These are phyloP conservation scores for Oryza punctata DNA, from an alignment of 176 grass and related monocot genomes.

Conservation along the genomic window DNA sequence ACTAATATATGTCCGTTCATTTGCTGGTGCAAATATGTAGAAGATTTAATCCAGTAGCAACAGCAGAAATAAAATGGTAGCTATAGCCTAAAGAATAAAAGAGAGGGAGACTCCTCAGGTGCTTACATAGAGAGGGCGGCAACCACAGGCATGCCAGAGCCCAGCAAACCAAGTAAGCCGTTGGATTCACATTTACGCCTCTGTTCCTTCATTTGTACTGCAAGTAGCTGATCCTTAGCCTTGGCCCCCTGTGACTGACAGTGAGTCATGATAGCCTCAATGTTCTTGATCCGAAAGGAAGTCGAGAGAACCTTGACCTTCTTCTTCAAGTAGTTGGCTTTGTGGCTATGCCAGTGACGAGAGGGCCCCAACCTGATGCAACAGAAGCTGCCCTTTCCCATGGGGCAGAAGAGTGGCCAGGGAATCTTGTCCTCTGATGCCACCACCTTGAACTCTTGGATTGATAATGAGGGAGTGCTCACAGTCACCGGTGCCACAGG, in stretches of 20 bases:
- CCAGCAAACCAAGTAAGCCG: not conserved
- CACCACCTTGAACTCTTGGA: not conserved
- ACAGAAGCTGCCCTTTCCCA: slow-evolving; percentile 1
- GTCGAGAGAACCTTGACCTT: no score
- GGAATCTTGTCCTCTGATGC: not conserved
- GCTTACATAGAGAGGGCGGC: not conserved
- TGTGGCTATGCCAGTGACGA: no score
- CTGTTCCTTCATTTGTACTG: not conserved
- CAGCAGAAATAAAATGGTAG: no score
- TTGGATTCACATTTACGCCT: not conserved
- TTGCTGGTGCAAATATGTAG: no score
- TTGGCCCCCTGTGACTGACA: not conserved
- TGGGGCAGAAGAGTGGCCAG: not conserved
- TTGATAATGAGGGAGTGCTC: not conserved
- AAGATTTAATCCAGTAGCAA: no score
- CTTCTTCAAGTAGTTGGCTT: not conserved
- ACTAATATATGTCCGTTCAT: no score
- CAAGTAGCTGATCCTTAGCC: not conserved
- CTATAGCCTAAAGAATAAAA: no score
- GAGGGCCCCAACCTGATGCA: not conserved
- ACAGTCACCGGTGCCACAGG: no score
- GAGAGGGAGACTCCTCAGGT: not conserved
- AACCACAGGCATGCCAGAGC: not conserved
- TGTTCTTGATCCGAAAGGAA: no score
- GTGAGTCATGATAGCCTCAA: not conserved